phyloP scores from a whole-genome alignment of 1,284 basidiomycete species.

The Cryptococcus sp. region DNA sequence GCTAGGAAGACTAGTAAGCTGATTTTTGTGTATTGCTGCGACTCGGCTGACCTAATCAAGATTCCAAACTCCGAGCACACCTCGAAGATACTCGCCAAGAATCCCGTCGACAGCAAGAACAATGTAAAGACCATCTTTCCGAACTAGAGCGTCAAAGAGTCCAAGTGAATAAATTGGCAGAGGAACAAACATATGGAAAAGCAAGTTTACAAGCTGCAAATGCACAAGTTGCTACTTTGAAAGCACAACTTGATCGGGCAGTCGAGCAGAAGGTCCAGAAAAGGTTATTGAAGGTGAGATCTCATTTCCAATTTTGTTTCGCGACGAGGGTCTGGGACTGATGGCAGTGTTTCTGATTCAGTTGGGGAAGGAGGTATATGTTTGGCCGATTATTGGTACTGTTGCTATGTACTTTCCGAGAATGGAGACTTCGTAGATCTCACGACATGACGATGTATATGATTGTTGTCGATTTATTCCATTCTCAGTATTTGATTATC shows the following conservation, averaged over 20 bases:
- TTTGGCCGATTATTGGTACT: too few species aligned
- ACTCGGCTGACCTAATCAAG: constrained; percentile 7
- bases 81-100: constrained; percentile 35
- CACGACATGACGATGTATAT: too few species aligned
- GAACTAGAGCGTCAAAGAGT: constrained; percentile 30
- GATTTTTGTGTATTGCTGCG: not conserved
- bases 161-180: constrained; percentile 15
- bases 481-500: too few species aligned
- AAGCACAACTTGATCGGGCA: constrained; percentile 37
- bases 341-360: not conserved
- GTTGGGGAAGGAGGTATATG: too few species aligned
- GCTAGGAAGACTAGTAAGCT: constrained; percentile 24
- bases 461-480: too few species aligned
- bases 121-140: constrained; percentile 29
- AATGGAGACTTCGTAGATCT: too few species aligned
- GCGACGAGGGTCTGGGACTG: not conserved
- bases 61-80: constrained; percentile 38
- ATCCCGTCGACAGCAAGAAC: constrained; percentile 22
- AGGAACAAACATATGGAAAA: constrained; percentile 14
- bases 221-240: constrained; percentile 31
- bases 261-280: constrained; percentile 41
- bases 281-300: constrained; percentile 39
- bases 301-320: not conserved
- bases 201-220: constrained; percentile 32
- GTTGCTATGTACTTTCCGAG: too few species aligned